Percentiles rank a stretch among this genome's conserved stretches.
These are phyloP conservation scores for Lizanozyma gosingica DNA, from an alignment of 1,139 yeast genomes.

Conservation along the genomic window DNA sequence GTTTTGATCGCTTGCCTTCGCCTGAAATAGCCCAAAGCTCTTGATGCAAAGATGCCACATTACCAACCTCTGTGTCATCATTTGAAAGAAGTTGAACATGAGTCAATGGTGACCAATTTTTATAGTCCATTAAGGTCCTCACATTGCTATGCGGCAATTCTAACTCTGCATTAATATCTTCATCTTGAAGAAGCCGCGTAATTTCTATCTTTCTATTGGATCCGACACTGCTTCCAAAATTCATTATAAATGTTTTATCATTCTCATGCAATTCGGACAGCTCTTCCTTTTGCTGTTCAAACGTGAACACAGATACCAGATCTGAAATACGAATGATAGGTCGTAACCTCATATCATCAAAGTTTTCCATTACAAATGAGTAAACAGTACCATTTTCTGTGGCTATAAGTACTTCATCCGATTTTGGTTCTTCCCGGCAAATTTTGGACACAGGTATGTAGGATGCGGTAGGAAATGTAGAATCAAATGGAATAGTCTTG, in stretches of 20 bases:
- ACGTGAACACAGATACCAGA: conserved; percentile 23
- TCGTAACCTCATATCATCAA: conserved; percentile 7
- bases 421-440: conserved; percentile 4
- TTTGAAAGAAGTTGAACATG: conserved; percentile 21
- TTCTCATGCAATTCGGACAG: conserved; percentile 13
- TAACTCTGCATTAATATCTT: conserved; percentile 5
- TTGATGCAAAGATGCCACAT: conserved; percentile 14
- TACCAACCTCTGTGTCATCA: conserved; percentile 5
- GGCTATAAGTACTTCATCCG: conserved; percentile 28
- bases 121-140: conserved; percentile 15
- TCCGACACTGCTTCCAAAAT: conserved; percentile 27
- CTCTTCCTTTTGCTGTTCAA: conserved; percentile 14
- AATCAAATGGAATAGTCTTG: conserved; percentile 8
- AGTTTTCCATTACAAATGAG: conserved; percentile 13
- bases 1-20: conserved; percentile 22
- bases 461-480: conserved; percentile 28
- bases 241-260: not conserved
- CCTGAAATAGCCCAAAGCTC: conserved; percentile 38
- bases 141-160: conserved; percentile 5
- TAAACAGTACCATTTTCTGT: conserved; percentile 29
- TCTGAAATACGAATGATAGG: conserved; percentile 23
- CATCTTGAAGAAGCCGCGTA: not conserved
- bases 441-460: conserved; percentile 15
- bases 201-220: conserved; percentile 11
- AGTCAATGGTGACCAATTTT: conserved; percentile 35